Base-by-base conservation (phyloP, 345 rosid genomes). In the Luvunga scandens region DNA sequence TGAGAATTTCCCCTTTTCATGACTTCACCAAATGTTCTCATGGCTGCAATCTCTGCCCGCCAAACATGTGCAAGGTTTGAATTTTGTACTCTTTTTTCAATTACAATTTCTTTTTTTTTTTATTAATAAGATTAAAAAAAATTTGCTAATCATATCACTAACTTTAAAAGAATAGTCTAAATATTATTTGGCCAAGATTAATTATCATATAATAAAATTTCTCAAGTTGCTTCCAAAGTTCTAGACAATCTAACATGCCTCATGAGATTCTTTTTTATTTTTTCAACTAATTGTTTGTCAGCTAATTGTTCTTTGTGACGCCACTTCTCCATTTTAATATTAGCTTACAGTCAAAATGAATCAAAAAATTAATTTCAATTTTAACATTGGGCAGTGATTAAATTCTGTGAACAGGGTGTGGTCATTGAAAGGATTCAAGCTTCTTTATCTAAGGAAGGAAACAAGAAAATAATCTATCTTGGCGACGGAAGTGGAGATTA, bases 21-120 rank as follows among this genome's bases (percentile, higher is more conserved):
- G 91, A 91, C 57, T 92, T 91, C 82, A 84, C 80, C 72, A 78
- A 78, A 12, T 78, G 87, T n/a, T 60, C 92, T 38, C 98, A 91
- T 78, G 95, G 94, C 24, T 93, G 97, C 79, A 50, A 27, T 76
- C 88, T 81, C 56, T 94, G 98, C 80, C 98, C 97, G 77, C 94
- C 94, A 67, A 94, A 93, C 72, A 94, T 94, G 98, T 94, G 98
- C 94, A 92, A 94, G 94, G 98, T 94, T 10, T 7, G 48, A 16
- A 53, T 53, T 53, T 53, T 16, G 7, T 45, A 0, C 18, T 13
- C 18, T 45, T 55, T 4, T 16, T 24, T 39, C 5, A 22, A 57
- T 69, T 39, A 7, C 27, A 13, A 24, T 55, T 24, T 30, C 4
- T 7, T 1, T 4, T 6, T 4, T 6, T 13, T 30, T 65, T 16